Percentiles rank a stretch among this genome's conserved stretches.
Evolutionary conservation across 257 asterid genomes (phyloP).

Genomic region (Knoxia roxburghii): DNA sequence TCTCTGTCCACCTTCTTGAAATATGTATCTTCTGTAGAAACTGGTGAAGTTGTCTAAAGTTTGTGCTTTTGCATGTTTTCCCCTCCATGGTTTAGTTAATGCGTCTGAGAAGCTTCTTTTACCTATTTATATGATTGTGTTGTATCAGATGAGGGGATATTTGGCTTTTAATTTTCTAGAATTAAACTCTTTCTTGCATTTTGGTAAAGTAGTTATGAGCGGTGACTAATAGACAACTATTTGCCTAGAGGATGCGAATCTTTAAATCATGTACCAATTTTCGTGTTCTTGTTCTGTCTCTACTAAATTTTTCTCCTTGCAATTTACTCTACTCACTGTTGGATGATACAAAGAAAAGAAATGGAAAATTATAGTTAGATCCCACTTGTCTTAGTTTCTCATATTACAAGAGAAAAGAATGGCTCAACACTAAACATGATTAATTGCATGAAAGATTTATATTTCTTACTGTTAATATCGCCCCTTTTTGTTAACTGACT

Average conservation of each 20-base stretch:
- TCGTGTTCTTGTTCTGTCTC: background rate
- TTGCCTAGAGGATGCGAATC: background rate
- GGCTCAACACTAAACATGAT: background rate
- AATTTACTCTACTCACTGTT: background rate
- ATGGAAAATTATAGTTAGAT: slow-evolving; percentile 2
- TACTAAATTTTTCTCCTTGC: background rate
- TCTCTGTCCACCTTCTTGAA: background rate
- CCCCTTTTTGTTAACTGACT: too few species aligned
- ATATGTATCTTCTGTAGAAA: background rate
- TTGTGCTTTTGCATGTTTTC: too few species aligned
- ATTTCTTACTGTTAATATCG: background rate
- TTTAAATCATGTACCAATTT: background rate
- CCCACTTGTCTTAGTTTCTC: background rate
- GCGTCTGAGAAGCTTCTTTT: too few species aligned
- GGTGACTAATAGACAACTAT: background rate
- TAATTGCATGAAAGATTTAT: background rate
- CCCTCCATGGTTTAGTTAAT: too few species aligned
- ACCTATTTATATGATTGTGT: too few species aligned
- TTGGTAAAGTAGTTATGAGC: background rate
- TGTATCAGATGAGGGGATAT: background rate
- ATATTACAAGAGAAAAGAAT: background rate
- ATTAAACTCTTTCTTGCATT: background rate
- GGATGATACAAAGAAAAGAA: background rate
- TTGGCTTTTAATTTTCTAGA: background rate
- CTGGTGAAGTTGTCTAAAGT: background rate